phyloP scores from a whole-genome alignment of 176 grass and related monocot genomes.

The Canna indica region DNA sequence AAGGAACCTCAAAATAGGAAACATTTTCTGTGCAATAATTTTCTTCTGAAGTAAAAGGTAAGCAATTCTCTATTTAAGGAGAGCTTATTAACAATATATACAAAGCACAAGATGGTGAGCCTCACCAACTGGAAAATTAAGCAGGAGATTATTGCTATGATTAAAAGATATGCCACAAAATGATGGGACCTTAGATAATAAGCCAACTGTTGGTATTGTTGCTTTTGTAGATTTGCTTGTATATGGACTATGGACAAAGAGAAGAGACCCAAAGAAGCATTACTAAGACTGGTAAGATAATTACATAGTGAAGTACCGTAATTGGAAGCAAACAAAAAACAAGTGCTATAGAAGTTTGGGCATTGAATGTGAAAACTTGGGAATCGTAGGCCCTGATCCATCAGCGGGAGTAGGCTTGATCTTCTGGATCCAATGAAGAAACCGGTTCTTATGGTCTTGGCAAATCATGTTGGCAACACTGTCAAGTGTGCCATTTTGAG shows the following conservation, averaged over 20 bases:
- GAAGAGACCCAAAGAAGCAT: not conserved
- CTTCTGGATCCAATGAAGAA: constrained; percentile 13
- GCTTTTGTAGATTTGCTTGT: not conserved
- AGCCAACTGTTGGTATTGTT: not conserved
- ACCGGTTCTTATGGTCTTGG: constrained; percentile 12
- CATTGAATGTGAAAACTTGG: not conserved
- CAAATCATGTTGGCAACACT: not conserved
- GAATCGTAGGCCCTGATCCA: not conserved
- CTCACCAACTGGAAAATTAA: no score
- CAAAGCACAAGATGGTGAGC: no score
- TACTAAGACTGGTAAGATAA: not conserved
- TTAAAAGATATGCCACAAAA: no score
- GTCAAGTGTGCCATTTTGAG: constrained; percentile 5
- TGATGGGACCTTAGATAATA: not conserved
- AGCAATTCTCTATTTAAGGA: no score
- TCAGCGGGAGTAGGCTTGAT: not conserved
- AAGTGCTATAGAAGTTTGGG: constrained; percentile 12
- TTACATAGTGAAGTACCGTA: not conserved
- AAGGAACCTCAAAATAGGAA: no score
- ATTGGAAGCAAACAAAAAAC: not conserved
- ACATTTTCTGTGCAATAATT: no score
- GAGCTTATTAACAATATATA: no score
- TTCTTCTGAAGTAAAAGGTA: no score
- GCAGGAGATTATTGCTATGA: no score
- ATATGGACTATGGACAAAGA: not conserved